A percentile compares a stretch with the other conserved stretches of the same genome.
phyloP scores from a whole-genome alignment of 2,329 filamentous ascomycete species.

The Raffaelea deltoideospora region DNA sequence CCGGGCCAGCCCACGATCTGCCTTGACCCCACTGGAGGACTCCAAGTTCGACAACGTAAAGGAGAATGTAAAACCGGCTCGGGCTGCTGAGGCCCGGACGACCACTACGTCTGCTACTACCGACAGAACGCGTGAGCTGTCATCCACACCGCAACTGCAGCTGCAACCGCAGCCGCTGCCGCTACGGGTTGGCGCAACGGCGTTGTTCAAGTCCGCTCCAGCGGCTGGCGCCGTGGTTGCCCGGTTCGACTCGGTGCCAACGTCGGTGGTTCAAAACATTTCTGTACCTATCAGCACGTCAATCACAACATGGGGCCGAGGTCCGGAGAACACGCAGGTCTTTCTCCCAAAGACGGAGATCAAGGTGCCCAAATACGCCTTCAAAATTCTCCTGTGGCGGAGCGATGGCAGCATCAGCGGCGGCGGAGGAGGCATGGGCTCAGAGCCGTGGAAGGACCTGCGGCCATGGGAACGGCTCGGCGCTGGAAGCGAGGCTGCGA shows the following conservation, averaged over 20 bases:
- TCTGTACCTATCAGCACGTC: slow-evolving; percentile 51
- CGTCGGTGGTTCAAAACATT: slow-evolving; percentile 49
- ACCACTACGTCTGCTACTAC: no score
- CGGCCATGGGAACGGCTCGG: slow-evolving; percentile 39
- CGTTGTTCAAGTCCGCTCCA: neutral
- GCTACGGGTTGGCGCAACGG: slow-evolving; percentile 6
- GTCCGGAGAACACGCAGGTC: slow-evolving; percentile 48
- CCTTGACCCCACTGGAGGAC: no score
- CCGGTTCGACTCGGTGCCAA: slow-evolving; percentile 46
- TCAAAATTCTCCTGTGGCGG: slow-evolving; percentile 64
- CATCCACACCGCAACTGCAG: neutral
- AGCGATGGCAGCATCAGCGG: slow-evolving; percentile 31
- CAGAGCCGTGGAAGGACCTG: slow-evolving; percentile 40
- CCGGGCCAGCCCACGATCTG: no score
- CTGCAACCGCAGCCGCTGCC: neutral
- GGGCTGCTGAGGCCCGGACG: no score
- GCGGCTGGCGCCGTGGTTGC: slow-evolving; percentile 23
- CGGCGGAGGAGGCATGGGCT: slow-evolving; percentile 34
- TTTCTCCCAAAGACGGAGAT: slow-evolving; percentile 49
- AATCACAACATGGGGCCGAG: slow-evolving; percentile 65
- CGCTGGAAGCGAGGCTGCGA: slow-evolving; percentile 25
- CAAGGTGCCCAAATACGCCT: slow-evolving; percentile 66
- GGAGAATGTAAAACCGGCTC: slow-evolving; percentile 6
- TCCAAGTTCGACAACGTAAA: slow-evolving; percentile 6
- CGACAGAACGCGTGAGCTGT: no score